Evolutionary conservation across 2,329 filamentous ascomycete genomes (phyloP).

Genomic region (Sporothrix pseudoabietina): DNA sequence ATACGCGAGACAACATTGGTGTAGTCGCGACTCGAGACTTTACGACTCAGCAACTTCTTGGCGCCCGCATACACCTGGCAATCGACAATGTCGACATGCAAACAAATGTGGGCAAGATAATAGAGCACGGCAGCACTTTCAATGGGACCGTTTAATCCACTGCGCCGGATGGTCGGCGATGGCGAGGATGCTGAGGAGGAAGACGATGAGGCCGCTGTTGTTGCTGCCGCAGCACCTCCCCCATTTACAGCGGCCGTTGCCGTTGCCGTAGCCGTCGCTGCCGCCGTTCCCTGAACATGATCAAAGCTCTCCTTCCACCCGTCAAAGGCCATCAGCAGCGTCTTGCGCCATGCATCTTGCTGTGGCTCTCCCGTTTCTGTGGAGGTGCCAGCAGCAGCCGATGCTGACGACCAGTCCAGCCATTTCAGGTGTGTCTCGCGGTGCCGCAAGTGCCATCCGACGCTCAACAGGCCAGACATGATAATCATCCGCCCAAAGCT

Average conservation of each 20-base stretch:
- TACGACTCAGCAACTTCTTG: slow-evolving; percentile 69
- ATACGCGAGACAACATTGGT: slow-evolving; percentile 72
- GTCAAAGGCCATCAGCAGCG: slow-evolving; percentile 78
- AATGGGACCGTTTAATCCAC: slow-evolving; percentile 64
- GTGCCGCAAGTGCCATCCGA: slow-evolving; percentile 89
- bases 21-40: slow-evolving; percentile 76
- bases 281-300: slow-evolving; percentile 55
- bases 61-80: slow-evolving; percentile 87
- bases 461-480: slow-evolving; percentile 86
- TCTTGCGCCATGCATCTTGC: slow-evolving; percentile 75
- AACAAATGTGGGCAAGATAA: slow-evolving; percentile 84
- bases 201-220: background rate
- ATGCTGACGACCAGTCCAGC: slow-evolving; percentile 67
- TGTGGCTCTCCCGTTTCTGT: background rate
- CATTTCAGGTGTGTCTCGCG: slow-evolving; percentile 83
- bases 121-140: slow-evolving; percentile 80
- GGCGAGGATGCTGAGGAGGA: slow-evolving; percentile 30
- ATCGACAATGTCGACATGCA: slow-evolving; percentile 86
- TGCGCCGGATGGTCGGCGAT: slow-evolving; percentile 46
- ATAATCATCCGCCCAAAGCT: slow-evolving; percentile 87
- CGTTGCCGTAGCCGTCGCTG: slow-evolving; percentile 23
- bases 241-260: slow-evolving; percentile 37
- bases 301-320: slow-evolving; percentile 88
- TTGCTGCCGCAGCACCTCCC: background rate
- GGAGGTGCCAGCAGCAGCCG: slow-evolving; percentile 41